phyloP scores from a whole-genome alignment of 495 filamentous ascomycete genomes.

The Aspergillus conjunctus region DNA sequence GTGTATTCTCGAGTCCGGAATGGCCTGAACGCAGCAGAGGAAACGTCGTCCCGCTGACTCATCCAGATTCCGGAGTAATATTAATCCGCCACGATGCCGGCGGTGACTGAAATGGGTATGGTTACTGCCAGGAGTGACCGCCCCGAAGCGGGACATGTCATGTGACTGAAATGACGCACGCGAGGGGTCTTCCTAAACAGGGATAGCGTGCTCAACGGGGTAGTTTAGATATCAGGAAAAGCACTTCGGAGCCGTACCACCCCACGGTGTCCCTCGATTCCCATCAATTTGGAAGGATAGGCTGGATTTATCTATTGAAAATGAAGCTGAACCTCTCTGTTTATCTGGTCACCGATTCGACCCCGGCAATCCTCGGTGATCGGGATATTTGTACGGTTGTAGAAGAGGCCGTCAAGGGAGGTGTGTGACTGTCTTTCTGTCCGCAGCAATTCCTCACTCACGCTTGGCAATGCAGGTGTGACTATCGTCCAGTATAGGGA shows the following conservation, averaged over 20 bases:
- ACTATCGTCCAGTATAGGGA: constrained; percentile 90
- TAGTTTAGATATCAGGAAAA: too few relatives aligned
- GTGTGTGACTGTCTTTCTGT: constrained; percentile 33
- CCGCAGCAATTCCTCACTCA: constrained; percentile 19
- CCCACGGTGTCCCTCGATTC: background rate
- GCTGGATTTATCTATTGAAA: background rate
- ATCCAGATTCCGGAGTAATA: background rate
- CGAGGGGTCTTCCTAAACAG: too few relatives aligned
- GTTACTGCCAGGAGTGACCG: background rate
- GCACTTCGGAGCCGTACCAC: background rate
- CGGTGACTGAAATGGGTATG: background rate
- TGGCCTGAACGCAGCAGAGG: constrained; percentile 17
- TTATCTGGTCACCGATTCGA: constrained; percentile 94
- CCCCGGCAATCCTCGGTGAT: constrained; percentile 70
- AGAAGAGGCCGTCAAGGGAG: constrained; percentile 73
- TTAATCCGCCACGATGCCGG: too few relatives aligned
- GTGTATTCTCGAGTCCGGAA: constrained; percentile 46
- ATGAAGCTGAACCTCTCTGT: constrained; percentile 62
- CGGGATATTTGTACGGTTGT: constrained; percentile 74
- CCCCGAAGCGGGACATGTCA: too few relatives aligned
- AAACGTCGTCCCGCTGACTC: constrained; percentile 13
- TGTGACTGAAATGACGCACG: too few relatives aligned
- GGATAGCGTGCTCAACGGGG: too few relatives aligned
- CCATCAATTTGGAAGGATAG: background rate
- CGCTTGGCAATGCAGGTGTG: constrained; percentile 53